Evolutionary conservation across 768 basidiomycete genomes (phyloP).

Genomic region (Suillus clintonianus): DNA sequence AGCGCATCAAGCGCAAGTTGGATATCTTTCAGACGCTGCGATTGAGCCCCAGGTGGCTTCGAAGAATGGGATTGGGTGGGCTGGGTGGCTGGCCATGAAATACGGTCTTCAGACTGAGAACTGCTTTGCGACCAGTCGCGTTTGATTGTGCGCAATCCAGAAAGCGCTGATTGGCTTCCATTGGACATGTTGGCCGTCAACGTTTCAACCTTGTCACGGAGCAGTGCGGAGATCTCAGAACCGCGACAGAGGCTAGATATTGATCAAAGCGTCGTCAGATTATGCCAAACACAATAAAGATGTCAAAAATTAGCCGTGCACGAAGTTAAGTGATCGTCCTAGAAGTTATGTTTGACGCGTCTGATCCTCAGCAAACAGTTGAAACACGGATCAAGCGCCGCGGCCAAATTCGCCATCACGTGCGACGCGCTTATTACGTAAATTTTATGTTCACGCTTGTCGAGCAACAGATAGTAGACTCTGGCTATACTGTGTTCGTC

Average conservation of each 20-base stretch:
- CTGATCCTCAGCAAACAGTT: background rate
- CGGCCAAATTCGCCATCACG: background rate
- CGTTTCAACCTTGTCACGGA: background rate
- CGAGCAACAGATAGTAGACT: too few relatives aligned
- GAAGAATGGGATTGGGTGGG: conserved; percentile 14
- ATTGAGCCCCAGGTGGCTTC: conserved; percentile 16
- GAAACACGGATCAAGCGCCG: background rate
- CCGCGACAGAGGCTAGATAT: too few relatives aligned
- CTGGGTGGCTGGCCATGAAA: conserved; percentile 43
- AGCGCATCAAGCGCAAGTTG: conserved; percentile 55
- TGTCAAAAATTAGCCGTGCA: background rate
- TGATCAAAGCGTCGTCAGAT: background rate
- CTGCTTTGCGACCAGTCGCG: conserved; percentile 61
- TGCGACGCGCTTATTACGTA: background rate
- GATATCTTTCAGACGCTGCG: conserved; percentile 56
- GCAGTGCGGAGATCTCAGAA: background rate
- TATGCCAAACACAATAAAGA: background rate
- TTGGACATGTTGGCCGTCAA: conserved; percentile 23
- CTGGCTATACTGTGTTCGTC: too few relatives aligned
- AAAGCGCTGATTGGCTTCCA: conserved; percentile 38
- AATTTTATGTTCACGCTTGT: background rate
- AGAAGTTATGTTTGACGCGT: background rate
- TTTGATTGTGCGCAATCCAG: conserved; percentile 60
- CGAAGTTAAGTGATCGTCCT: background rate
- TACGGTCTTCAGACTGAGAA: conserved; percentile 38